These are phyloP conservation scores for Tuctoria greenei DNA, from an alignment of 176 grass and related monocot genomes.

Conservation along the genomic window DNA sequence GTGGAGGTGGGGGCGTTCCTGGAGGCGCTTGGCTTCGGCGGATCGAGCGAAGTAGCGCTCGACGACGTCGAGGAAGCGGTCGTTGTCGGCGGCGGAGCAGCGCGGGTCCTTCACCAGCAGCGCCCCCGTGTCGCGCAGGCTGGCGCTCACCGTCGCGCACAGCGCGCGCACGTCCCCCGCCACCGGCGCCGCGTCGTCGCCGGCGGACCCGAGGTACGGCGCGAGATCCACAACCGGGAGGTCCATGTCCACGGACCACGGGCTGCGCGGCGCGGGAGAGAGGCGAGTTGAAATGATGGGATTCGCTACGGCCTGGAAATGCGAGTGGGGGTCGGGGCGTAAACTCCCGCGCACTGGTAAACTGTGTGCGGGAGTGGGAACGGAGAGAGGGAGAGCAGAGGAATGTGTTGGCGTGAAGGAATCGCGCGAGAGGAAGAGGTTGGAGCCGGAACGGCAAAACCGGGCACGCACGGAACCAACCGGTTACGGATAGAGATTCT, in stretches of 20 bases:
- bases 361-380: background rate
- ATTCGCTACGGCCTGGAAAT: background rate
- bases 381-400: background rate
- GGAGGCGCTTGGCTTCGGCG: slow-evolving; percentile 80
- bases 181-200: background rate
- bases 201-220: slow-evolving; percentile 55
- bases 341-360: background rate
- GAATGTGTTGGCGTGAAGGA: slow-evolving; percentile 37
- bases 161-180: slow-evolving; percentile 51
- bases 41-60: slow-evolving; percentile 86
- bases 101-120: slow-evolving; percentile 94
- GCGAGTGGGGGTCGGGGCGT: background rate
- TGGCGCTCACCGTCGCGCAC: slow-evolving; percentile 76
- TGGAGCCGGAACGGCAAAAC: slow-evolving; percentile 36
- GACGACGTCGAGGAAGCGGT: slow-evolving; percentile 91
- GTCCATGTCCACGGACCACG: slow-evolving; percentile 47
- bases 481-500: no score
- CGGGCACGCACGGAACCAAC: slow-evolving; percentile 35
- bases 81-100: slow-evolving; percentile 86
- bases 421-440: slow-evolving; percentile 18
- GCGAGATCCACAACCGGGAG: slow-evolving; percentile 87
- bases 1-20: slow-evolving; percentile 87
- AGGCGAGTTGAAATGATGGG: slow-evolving; percentile 12
- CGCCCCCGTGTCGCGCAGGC: slow-evolving; percentile 80
- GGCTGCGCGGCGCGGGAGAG: slow-evolving; percentile 44